Evolutionary conservation across 768 basidiomycete genomes (phyloP), one percentile per base, ranked within the genome.

Genomic region (Agrocybe chaxingu): DNA sequence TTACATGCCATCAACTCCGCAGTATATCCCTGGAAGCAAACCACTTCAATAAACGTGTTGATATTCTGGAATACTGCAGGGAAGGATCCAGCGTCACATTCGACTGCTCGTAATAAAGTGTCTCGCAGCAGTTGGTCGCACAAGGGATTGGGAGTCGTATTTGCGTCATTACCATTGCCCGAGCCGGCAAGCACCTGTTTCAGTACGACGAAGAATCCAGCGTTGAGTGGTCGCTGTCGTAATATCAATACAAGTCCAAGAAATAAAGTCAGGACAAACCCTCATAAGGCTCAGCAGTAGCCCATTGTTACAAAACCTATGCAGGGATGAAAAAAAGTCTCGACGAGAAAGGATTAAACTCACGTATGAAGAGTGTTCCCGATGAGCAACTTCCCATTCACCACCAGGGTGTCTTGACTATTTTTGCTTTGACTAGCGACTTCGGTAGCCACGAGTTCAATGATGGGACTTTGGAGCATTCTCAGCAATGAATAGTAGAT

Each of bases 41-140:
- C 80, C 3, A 73, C 55, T 45, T 87, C 80, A 1, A 89, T 70
- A 52, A 76, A 91, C 8, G 58, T 67, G 37, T 74, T 66, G 11
- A 88, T 60, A 61, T 89, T 88, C 45, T 76, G 66, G 8, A 87
- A 62, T 16, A 82, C 74, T n/a, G 61, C 61, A 54, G 84, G 79
- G 52, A 81, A 78, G 13, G 69, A 62, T 7, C 68, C 69, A 32
- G 69, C 66, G 43, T 87, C 84, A 34, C 69, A 73, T 16, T 85
- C 83, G 7, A 68, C 57, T 1, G 72, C 69, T 16, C 81, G 72
- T 2, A 65, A 49, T 9, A 86, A 60, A 1, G 79, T 74, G 53
- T 85, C 82, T 6, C 80, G 78, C n/a, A 87, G 71, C 30, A 86
- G 68, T 2, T 66, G 61, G 45, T 82, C 80, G 41, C 74, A 70